Base-by-base conservation (phyloP, 495 filamentous ascomycete genomes). In the Margaritispora aquatica region DNA sequence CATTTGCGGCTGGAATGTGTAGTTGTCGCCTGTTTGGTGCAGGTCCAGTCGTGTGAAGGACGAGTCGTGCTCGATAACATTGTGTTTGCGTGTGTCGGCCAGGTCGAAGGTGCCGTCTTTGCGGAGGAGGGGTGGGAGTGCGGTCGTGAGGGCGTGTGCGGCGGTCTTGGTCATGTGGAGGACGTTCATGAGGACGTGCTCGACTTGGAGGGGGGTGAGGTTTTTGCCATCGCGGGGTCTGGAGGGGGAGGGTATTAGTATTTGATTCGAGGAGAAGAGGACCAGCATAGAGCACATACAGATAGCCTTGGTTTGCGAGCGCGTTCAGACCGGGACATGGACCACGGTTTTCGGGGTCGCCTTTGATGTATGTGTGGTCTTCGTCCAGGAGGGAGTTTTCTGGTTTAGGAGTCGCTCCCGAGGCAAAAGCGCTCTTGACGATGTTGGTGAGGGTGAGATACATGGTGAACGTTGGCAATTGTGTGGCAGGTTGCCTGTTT, bases 211-310 rank as follows among this genome's bases (percentile, higher is more conserved):
- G 21, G 65, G 46, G 44, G 68, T 68, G 34, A 74, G 66, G 61
- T 67, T 67, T 52, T 73, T 73, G 58, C 70, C 72, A 61, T 70
- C 67, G 54, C 70, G 68, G 13, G 72, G 70, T 17, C 70, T 74
- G 61, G 10, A 24, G 31, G n/a, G 46, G 61, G 10, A 24, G 31
- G n/a, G 46, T 48, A 41, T 57, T 20, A 61, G 54, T 41, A 53
- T 36, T 27, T 27, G 54, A 48, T 8, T 44, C 10, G 38, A 15
- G 15, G 59, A 29, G 49, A 55, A 21, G 34, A 46, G 51, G 34
- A 55, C 3, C 8, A 23, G 20, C 1, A 58, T 49, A 26, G 17
- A 23, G 20, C 1, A 58, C 52, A 26, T 62, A 69, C 65, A 69
- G 61, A 47, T 66, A 69, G 48, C 67, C 67, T 52, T 69, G 67